Evolutionary conservation across 148 eudicot species (phyloP), one percentile per base, ranked within the genome.

Genomic region (Amaranthus palmeri): DNA sequence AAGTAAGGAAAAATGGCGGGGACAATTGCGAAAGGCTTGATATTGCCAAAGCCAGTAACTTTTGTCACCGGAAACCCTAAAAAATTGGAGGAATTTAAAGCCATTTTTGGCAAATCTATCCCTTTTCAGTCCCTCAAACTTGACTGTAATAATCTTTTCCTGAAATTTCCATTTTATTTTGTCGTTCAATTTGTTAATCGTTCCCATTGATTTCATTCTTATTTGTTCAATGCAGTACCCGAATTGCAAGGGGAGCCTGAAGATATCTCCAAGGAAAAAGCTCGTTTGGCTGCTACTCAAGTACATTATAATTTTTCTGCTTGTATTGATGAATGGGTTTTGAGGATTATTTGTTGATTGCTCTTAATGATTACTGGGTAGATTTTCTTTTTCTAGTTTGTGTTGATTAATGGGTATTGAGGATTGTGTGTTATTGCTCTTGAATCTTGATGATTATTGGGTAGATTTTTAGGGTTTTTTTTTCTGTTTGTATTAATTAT

Each of bases 221-320:
- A 58, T 67, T 0, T 36, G 12, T 61, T 15, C 7, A 53, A 70
- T n/a, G 47, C 78, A 93, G 96, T 93, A 70, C 96, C 98, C 54
- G 98, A 93, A 70, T 73, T 93, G 70, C 98, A 93, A 85, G 98
- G 98, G 3, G 98, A 93, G 59, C 98, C 98, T 40, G 98, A 90
- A 76, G 98, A 90, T 14, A 93, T 93, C 60, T 88, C 98, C 65
- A 90, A 87, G 81, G 96, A 90, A 65, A 93, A 93, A 72, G 98
- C 96, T 79, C 87, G 96, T 42, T 78, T 93, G 73, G 98, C 98
- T 72, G 92, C 98, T 4, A 78, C 79, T 55, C 84, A 90, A 88
- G 98, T 88, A 60, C 58, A 6, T 4, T 50, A 2, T 54, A 14
- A 43, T 50, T 25, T 54, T 18, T 36, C 45, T 15, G 66, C 44